Evolutionary conservation across 345 rosid genomes (phyloP), one percentile per base, ranked within the genome.

Genomic region (Rubroshorea leprosula): DNA sequence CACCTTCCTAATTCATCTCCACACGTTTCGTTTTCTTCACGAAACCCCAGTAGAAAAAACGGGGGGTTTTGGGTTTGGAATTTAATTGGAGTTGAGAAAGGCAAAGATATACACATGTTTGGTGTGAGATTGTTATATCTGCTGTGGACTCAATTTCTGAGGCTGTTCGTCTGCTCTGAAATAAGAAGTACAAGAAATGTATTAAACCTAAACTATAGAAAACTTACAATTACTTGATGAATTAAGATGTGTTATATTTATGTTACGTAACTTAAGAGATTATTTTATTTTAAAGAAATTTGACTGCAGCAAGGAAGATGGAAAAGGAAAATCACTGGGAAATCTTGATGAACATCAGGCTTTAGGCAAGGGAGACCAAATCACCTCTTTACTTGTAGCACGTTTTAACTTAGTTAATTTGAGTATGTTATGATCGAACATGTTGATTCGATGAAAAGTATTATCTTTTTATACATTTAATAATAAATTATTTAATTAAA

Each of bases 11-110:
- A 74, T 70, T 61, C 46, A 14, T 35, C 27, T 6, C 23, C 48
- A 50, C 82, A 80, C 80, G 82, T 54, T 68, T 75, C 71, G 38
- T 9, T 58, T 65, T 23, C 71, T n/a, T 70, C 66, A 73, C 76
- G 76, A 67, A 64, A 78, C 5, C 69, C 70, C 20, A 47, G 39
- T 35, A n/a, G 1, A 35, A 35, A 29, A 29, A 29, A 29, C 9
- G 35, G 35, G 4, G 9, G 9, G 9, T n/a, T n/a, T n/a, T n/a
- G n/a, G n/a, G n/a, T n/a, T n/a, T 29, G 11, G 6, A 35, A 35
- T 35, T 35, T 35, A 35, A 35, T 35, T 35, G 41, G 4, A 31
- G 23, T 12, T 31, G 17, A 51, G 25, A 39, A 41, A 16, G n/a
- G 0, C 16, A 58, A 19, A 6, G 23, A 39, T 60, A n/a, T 21